Evolutionary conservation across 2,329 filamentous ascomycete genomes (phyloP).

Genomic region (Fusarium citri): DNA sequence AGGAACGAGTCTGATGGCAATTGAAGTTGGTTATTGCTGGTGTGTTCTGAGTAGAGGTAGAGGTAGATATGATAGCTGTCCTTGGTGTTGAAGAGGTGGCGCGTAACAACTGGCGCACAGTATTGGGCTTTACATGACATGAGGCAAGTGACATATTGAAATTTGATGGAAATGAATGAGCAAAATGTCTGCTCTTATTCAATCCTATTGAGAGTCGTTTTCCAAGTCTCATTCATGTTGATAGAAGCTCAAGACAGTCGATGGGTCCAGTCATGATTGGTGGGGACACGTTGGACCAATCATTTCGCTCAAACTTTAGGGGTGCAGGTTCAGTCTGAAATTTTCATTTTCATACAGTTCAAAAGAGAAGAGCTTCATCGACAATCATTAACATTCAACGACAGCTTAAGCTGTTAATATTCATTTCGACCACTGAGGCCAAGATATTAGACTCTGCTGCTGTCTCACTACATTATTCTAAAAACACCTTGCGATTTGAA

Average conservation of each 20-base stretch:
- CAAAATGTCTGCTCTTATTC: not conserved
- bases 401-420: slow-evolving; percentile 6
- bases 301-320: slow-evolving; percentile 9
- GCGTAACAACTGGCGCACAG: slow-evolving; percentile 24
- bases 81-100: not conserved
- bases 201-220: not conserved
- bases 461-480: not conserved
- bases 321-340: slow-evolving; percentile 28
- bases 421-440: not conserved
- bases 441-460: too few relatives aligned
- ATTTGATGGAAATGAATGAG: not conserved
- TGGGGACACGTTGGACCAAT: slow-evolving; percentile 36
- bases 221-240: not conserved
- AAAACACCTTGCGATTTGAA: not conserved
- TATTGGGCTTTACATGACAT: slow-evolving; percentile 5
- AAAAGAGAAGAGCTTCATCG: slow-evolving; percentile 19
- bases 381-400: slow-evolving; percentile 27
- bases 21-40: not conserved
- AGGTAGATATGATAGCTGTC: not conserved
- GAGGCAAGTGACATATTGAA: not conserved
- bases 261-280: slow-evolving; percentile 25
- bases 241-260: slow-evolving; percentile 17
- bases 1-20: slow-evolving; percentile 30
- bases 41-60: not conserved
- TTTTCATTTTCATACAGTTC: slow-evolving; percentile 34